Evolutionary conservation across 495 filamentous ascomycete species (phyloP), one percentile per base, ranked within the genome.

Genomic region (Acidiella bohemica): DNA sequence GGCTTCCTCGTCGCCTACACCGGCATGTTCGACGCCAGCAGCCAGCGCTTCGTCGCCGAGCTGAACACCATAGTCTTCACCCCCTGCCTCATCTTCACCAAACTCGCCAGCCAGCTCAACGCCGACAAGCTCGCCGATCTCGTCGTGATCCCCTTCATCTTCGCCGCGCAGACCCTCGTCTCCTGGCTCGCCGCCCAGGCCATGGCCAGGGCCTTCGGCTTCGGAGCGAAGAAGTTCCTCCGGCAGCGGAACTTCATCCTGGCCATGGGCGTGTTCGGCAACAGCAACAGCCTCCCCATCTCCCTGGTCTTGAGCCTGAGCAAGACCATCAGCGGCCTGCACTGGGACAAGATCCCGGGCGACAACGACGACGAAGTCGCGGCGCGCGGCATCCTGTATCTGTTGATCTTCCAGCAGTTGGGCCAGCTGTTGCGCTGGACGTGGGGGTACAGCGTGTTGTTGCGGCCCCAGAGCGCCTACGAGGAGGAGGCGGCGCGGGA

Each of bases 251-350:
- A 96, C 58, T 97, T 95, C 54, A 81, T 97, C 32, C 78, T 84
- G 36, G 90, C 90, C 27, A 97, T 96, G 90, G 84, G 78, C 34
- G 90, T 97, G 26, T 97, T 97, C 57, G 90, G 88, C 42, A 97
- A 97, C 57, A 95, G 88, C 24, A 97, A 96, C 61, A 96, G 90
- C 12, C 76, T 97, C 13, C 90, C 90, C 1, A 95, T 97, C 39
- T 97, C 90, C 0, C 75, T 97, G 32, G 85, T 97, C 50, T 73
- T 95, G 42, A 93, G 87, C 12, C 70, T 97, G 10, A 90, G 90
- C 9, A 77, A 92, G 53, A 97, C 90, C 8, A 65, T 97, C 36
- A 73, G 75, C 51, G 90, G 90, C 2, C 69, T 97, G 19, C 87
- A 95, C 55, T 97, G 90, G 90, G 77, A 87, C 59, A 80, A 73